phyloP scores from a whole-genome alignment of 2,329 filamentous ascomycete genomes.

The Xylaria digitata region DNA sequence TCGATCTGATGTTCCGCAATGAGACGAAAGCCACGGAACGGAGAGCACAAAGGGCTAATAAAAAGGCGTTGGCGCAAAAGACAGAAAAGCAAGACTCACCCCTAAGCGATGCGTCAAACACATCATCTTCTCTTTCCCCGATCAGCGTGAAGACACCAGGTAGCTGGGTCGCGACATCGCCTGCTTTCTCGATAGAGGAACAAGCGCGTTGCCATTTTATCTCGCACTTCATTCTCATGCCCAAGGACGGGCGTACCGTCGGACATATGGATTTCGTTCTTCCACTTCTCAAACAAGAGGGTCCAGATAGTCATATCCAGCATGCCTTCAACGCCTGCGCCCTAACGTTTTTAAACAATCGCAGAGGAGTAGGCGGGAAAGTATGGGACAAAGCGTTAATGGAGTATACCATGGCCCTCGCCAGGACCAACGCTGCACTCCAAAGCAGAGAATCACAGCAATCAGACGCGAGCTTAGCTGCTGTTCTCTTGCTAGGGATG shows the following conservation, averaged over 20 bases:
- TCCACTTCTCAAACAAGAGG: slow-evolving; percentile 63
- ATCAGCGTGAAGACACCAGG: slow-evolving; percentile 39
- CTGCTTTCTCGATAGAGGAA: slow-evolving; percentile 63
- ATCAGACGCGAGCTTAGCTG: slow-evolving; percentile 68
- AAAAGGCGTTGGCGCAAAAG: slow-evolving; percentile 58
- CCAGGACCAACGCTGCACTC: slow-evolving; percentile 64
- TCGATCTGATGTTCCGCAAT: slow-evolving; percentile 78
- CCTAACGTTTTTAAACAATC: slow-evolving; percentile 67
- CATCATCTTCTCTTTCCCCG: slow-evolving; percentile 47
- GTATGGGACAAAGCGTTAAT: slow-evolving; percentile 58
- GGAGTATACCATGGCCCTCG: slow-evolving; percentile 67
- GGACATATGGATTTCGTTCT: slow-evolving; percentile 71
- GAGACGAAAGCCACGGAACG: slow-evolving; percentile 76
- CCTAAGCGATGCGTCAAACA: slow-evolving; percentile 32
- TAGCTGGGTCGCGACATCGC: slow-evolving; percentile 49
- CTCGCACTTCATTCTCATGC: slow-evolving; percentile 69
- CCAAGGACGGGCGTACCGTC: slow-evolving; percentile 60
- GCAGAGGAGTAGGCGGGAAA: slow-evolving; percentile 52
- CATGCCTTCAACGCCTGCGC: slow-evolving; percentile 70
- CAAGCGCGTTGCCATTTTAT: slow-evolving; percentile 70
- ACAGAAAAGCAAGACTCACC: slow-evolving; percentile 44
- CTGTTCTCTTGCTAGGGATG: slow-evolving; percentile 69
- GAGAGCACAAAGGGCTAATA: slow-evolving; percentile 67
- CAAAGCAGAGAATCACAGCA: slow-evolving; percentile 61
- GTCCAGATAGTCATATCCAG: slow-evolving; percentile 60